Evolutionary conservation across 805 yeast species (phyloP).

Genomic region (Candida dajiaensis): DNA sequence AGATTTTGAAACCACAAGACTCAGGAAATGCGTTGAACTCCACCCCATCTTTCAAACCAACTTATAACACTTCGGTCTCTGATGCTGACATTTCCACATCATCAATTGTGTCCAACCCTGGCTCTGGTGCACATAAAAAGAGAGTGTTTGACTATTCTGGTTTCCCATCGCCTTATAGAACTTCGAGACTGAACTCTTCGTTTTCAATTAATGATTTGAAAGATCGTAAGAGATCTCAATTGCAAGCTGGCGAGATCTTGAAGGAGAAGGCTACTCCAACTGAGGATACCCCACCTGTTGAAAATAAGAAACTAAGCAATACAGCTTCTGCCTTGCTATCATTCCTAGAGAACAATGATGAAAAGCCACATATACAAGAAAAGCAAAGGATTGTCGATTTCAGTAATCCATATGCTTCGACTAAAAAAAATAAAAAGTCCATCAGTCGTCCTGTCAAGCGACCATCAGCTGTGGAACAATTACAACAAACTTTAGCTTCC

Average conservation of each 20-base stretch:
- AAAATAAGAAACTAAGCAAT: conserved; percentile 31
- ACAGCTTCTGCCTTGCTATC: conserved; percentile 47
- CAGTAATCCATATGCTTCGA: conserved; percentile 37
- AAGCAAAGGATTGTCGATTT: conserved; percentile 16
- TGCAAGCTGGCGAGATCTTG: neutral
- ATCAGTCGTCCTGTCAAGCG: conserved; percentile 4
- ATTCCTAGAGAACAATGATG: conserved; percentile 29
- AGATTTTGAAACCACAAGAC: conserved; percentile 4
- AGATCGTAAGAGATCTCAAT: conserved; percentile 1
- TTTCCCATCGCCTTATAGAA: conserved; percentile 33
- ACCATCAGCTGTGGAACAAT: conserved; percentile 15
- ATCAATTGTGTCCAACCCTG: conserved; percentile 14
- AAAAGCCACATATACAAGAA: conserved; percentile 1
- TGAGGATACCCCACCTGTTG: conserved; percentile 3
- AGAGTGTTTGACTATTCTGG: conserved; percentile 33
- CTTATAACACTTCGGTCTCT: conserved; percentile 16
- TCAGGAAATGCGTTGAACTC: conserved; percentile 3
- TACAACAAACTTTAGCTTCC: conserved; percentile 16
- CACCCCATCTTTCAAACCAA: conserved; percentile 32
- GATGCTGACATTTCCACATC: conserved; percentile 15
- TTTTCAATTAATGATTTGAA: conserved; percentile 5
- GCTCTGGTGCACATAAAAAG: conserved; percentile 21
- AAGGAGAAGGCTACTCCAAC: neutral
- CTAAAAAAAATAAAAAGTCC: conserved; percentile 10
- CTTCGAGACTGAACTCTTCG: conserved; percentile 24